These are phyloP conservation scores for Aaosphaeria arxii DNA, from an alignment of 2,329 filamentous ascomycete genomes.

Conservation along the genomic window DNA sequence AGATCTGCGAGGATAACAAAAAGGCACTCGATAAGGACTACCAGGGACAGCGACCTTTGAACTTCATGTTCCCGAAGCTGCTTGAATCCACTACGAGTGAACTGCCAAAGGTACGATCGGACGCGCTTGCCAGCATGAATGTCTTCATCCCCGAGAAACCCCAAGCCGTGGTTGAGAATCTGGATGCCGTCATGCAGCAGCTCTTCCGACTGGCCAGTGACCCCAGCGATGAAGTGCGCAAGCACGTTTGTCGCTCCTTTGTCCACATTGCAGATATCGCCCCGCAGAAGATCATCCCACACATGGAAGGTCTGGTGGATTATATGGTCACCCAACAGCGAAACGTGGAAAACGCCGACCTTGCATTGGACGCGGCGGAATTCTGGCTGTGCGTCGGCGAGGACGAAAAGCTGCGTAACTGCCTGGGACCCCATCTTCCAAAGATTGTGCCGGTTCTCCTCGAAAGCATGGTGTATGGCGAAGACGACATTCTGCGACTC, in stretches of 20 bases:
- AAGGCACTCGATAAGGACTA: constrained; percentile 84
- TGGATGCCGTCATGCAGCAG: constrained; percentile 78
- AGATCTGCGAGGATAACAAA: constrained; percentile 96
- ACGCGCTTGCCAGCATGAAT: constrained; percentile 82
- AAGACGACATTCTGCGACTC: constrained; percentile 84
- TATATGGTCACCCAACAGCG: constrained; percentile 91
- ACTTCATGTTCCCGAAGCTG: constrained; percentile 85
- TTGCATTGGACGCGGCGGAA: constrained; percentile 91
- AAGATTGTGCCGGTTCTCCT: constrained; percentile 89
- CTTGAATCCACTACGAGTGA: constrained; percentile 79
- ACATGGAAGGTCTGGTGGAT: constrained; percentile 83
- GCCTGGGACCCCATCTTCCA: constrained; percentile 71
- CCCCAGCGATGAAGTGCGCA: constrained; percentile 74
- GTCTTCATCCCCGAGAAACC: constrained; percentile 85
- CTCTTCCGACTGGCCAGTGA: constrained; percentile 82
- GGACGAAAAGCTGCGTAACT: constrained; percentile 73
- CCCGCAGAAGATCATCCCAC: constrained; percentile 85
- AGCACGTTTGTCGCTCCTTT: constrained; percentile 91
- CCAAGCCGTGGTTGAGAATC: constrained; percentile 73
- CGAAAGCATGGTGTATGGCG: constrained; percentile 93
- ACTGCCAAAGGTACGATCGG: constrained; percentile 72
- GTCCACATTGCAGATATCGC: constrained; percentile 87
- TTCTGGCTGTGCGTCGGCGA: constrained; percentile 96
- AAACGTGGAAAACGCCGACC: constrained; percentile 75
- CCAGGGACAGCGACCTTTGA: constrained; percentile 81